A percentile compares a stretch with the other conserved stretches of the same genome.
Conservation (phyloP, 345 rosid species). For the Ricinus communis region DNA sequence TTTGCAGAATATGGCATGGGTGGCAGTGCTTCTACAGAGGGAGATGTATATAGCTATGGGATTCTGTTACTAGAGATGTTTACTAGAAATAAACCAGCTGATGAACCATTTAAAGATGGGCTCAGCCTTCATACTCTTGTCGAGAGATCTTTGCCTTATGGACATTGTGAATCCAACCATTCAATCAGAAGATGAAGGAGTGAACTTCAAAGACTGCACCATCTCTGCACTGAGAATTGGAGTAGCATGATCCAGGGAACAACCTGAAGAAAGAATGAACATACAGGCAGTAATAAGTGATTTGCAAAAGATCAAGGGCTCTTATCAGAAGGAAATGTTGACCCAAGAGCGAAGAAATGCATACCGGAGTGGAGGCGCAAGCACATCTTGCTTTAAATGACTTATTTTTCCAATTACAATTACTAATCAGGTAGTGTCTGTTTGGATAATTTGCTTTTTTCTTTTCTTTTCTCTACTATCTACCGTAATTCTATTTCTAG, state of each 20-base stretch:
- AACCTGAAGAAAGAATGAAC: background rate
- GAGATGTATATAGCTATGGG: conserved; percentile 16
- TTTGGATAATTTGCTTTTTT: too few relatives aligned
- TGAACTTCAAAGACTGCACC: background rate
- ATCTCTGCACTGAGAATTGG: background rate
- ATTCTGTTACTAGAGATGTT: conserved; percentile 7
- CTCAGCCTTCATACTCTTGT: background rate
- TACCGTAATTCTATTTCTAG: too few relatives aligned
- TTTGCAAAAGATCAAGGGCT: background rate
- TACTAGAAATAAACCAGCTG: background rate
- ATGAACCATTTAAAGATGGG: background rate
- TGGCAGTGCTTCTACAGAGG: background rate
- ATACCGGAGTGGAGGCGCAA: background rate
- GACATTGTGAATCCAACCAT: background rate
- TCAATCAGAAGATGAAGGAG: background rate
- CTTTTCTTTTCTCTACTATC: too few relatives aligned
- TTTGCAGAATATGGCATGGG: conserved; percentile 14
- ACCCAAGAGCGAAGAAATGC: background rate
- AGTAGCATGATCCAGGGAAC: background rate
- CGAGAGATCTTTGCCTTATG: background rate
- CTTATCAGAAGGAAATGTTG: background rate
- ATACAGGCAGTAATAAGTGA: background rate
- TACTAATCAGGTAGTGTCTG: too few relatives aligned
- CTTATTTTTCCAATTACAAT: too few relatives aligned
- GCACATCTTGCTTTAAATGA: too few relatives aligned